Conservation (phyloP, 257 asterid genomes). For the Solanum pimpinellifolium region DNA sequence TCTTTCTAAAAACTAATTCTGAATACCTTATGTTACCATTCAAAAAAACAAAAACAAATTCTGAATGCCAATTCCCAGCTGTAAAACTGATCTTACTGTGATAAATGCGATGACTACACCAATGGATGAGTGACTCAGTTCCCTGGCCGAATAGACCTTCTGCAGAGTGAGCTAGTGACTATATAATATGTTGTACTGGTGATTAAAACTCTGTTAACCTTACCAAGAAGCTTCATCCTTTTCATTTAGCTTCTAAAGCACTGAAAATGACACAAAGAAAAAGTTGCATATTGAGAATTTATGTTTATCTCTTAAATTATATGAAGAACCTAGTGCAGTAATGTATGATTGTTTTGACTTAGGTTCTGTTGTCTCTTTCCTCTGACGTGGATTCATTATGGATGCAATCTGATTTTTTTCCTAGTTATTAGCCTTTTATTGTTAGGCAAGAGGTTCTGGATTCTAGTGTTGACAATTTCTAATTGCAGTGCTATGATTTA, state of each 20-base stretch:
- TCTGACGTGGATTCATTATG: not conserved
- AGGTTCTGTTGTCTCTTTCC: not conserved
- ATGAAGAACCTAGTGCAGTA: not conserved
- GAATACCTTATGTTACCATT: not conserved
- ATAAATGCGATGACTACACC: not conserved
- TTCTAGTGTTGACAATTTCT: not conserved
- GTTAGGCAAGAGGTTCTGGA: not conserved
- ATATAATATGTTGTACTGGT: not conserved
- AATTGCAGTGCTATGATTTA: not conserved
- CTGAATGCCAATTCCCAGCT: not conserved
- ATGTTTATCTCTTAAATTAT: not conserved
- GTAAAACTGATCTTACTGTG: not conserved
- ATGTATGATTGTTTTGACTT: not conserved
- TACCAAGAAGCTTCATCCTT: not conserved
- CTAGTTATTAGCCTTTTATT: not conserved
- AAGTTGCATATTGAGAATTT: not conserved
- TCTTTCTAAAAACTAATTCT: not conserved
- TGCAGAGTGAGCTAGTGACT: not conserved
- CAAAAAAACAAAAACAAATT: not conserved
- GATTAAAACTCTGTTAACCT: not conserved
- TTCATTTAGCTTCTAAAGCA: not conserved
- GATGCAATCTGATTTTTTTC: not conserved
- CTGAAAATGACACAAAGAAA: not conserved
- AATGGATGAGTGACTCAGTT: not conserved
- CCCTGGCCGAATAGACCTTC: not conserved